phyloP scores from a whole-genome alignment of 1,284 basidiomycete species.

The Amylostereum areolatum region DNA sequence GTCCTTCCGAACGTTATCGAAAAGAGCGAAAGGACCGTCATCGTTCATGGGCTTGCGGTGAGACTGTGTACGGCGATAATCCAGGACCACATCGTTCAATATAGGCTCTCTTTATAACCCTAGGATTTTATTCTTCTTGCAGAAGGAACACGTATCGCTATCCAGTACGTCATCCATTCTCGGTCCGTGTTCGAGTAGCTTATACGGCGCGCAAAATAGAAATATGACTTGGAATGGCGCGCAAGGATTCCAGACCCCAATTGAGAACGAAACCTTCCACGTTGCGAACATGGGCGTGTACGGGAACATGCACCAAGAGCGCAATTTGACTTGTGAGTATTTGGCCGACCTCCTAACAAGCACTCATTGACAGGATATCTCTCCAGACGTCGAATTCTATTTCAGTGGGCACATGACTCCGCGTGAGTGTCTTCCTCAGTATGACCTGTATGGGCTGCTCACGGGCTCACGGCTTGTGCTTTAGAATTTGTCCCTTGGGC shows the following conservation, averaged over 20 bases:
- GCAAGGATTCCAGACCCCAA: conserved; percentile 35
- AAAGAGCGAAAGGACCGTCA: conserved; percentile 31
- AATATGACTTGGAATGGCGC: conserved; percentile 35
- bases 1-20: conserved; percentile 34
- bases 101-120: neutral
- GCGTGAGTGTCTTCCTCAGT: conserved; percentile 28
- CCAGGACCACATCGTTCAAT: too few relatives aligned
- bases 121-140: conserved; percentile 51
- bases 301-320: conserved; percentile 30
- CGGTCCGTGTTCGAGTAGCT: too few relatives aligned
- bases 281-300: conserved; percentile 30
- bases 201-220: conserved; percentile 9
- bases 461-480: neutral
- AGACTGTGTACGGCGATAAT: neutral
- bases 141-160: conserved; percentile 54
- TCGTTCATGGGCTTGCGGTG: conserved; percentile 20
- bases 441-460: neutral
- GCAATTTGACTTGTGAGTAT: conserved; percentile 27
- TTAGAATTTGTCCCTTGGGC: conserved; percentile 57
- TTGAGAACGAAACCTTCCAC: conserved; percentile 28
- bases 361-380: neutral
- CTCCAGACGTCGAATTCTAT: conserved; percentile 45
- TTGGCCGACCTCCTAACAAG: neutral
- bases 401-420: conserved; percentile 58
- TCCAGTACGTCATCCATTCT: conserved; percentile 35